phyloP scores from a whole-genome alignment of 257 asterid species.

The Solanum bulbocastanum region DNA sequence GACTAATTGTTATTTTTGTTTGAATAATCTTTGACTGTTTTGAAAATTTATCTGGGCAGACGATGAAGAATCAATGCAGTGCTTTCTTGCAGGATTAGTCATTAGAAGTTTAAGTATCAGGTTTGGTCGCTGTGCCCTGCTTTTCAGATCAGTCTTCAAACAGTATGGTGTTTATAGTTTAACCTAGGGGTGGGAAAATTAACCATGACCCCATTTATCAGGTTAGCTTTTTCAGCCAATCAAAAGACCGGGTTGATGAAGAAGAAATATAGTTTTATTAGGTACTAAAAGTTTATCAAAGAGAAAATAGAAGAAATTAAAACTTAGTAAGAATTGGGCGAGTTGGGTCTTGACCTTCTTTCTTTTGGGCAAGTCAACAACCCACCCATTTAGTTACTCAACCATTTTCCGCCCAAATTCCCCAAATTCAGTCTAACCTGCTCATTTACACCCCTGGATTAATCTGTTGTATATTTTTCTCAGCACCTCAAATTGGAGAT shows the following conservation, averaged over 20 bases:
- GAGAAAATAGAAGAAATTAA: not conserved
- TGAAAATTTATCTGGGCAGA: slow-evolving; percentile 26
- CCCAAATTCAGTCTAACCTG: not conserved
- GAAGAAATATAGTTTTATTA: not conserved
- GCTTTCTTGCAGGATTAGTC: slow-evolving; percentile 83
- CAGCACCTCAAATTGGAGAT: slow-evolving; percentile 94
- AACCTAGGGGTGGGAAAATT: not conserved
- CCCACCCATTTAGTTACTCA: not conserved
- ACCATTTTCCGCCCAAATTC: not conserved
- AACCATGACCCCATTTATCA: not conserved
- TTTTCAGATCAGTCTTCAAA: not conserved
- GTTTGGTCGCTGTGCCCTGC: slow-evolving; percentile 17
- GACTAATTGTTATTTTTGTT: not conserved
- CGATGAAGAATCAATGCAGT: slow-evolving; percentile 85
- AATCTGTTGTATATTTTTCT: slow-evolving; percentile 1
- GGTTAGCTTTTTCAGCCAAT: not conserved
- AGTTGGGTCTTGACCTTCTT: not conserved
- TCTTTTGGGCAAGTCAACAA: not conserved
- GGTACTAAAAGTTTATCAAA: not conserved
- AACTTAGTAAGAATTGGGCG: not conserved
- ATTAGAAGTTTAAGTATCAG: slow-evolving; percentile 89
- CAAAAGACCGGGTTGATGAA: not conserved
- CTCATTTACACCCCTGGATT: not conserved
- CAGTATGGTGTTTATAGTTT: not conserved
- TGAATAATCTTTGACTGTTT: not conserved